Evolutionary conservation across 768 basidiomycete genomes (phyloP), one percentile per base, ranked within the genome.

Genomic region (Mycena latifolia): DNA sequence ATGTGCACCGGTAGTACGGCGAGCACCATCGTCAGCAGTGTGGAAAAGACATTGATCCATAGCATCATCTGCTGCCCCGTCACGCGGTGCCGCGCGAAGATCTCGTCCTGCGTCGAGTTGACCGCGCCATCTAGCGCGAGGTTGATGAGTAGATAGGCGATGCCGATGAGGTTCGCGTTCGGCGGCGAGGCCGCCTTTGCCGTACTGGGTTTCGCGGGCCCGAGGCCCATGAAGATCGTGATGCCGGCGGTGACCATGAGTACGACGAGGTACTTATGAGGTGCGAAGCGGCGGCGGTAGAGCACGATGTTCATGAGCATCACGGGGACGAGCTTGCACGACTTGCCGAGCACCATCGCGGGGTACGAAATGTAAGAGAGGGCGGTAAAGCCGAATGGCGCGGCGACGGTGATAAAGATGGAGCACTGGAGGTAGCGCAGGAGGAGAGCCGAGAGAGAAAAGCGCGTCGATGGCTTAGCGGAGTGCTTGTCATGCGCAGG

Each of bases 41-140:
- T 93, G 79, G 92, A 91, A 81, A 96, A 91, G 28, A 92, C 71
- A 75, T 96, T 97, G 79, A 99, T 97, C 89, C 90, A 97, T 76
- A 99, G 91, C 98, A 99, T 99, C 96, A 99, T 98, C 75, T 99
- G 98, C 77, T 98, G 96, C 10, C 98, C 98, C 3, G 82, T 81
- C 5, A 88, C 82, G 22, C 87, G 87, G 79, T 92, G 89, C 15
- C 85, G 82, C 27, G 89, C 82, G 79, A 99, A 99, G 63, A 99
- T 92, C 79, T 98, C 94, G 77, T 99, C 98, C 77, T 99, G 98
- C 3, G 96, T 97, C 14, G 94, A 94, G 81, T 99, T 98, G 65
- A 91, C 92, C 29, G 93, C 89, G 24, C 98, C 98, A 76, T 99
- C 98, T 56, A 99, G 85, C 31, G 92, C 80, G 25, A 99, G 87